Base-by-base conservation (phyloP, 352 stramenopile genomes). In the Globisporangium takayamanum region DNA sequence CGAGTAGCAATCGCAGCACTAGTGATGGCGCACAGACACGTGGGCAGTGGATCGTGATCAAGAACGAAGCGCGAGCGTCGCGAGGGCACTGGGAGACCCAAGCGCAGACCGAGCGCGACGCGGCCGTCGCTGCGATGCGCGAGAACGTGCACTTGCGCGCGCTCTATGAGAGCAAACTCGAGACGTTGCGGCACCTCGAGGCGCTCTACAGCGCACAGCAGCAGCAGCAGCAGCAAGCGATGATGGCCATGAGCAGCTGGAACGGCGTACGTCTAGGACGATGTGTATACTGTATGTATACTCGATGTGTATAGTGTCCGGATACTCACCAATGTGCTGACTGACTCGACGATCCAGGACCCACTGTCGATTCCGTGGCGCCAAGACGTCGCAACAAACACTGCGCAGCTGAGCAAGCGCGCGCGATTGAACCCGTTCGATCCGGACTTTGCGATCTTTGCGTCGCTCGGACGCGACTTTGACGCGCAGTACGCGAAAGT, bases 131-230 rank as follows among this genome's bases (percentile, higher is more conserved):
- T 8, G 72, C 68, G n/a, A 57, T 64, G 55, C 51, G 62, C 26
- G 59, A 79, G 46, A 79, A 79, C 60, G 62, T 67, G 59, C 57
- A 64, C 1, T 60, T 79, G 10, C 62, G 69, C 2, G 44, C 46
- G 1, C 59, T 72, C 55, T 67, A 68, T 36, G 71, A 79, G 60
- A 55, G 66, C 57, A 68, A 79, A 54, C 63, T 79, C 1, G 66
- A 67, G 28, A 61, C 70, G 2, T 55, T 70, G 11, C 72, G 74
- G 47, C 46, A 67, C 42, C 67, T 76, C 26, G 68, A 79, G 42
- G 57, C 60, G 16, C 66, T 66, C 37, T 76, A 74, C 54, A 30
- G 18, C 47, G 26, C 25, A 6, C 44, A 52, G 11, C 22, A 52
- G 22, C 22, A 51, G 22, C 22, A 51, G 46, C 46, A 30, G 14